These are phyloP conservation scores for Plasmopara muralis DNA, from an alignment of 352 stramenopile species.

Conservation along the genomic window DNA sequence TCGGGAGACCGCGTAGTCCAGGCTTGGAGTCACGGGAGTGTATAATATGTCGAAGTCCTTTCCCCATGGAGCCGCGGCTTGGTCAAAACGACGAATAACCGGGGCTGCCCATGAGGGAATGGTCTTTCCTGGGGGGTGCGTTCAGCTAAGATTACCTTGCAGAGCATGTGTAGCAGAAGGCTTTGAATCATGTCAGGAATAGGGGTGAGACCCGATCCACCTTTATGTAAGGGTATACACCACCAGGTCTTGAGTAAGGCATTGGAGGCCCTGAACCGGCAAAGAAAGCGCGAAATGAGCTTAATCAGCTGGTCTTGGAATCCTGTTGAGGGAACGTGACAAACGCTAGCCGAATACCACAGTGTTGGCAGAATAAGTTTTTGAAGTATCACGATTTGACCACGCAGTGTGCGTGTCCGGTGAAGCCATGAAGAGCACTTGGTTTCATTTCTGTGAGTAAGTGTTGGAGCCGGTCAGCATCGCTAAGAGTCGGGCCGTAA, in stretches of 20 bases:
- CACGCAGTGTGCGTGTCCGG: too few species aligned
- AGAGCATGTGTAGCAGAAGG: not conserved
- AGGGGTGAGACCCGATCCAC: not conserved
- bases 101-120: not conserved
- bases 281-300: not conserved
- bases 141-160: not conserved
- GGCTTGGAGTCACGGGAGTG: not conserved
- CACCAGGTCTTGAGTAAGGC: not conserved
- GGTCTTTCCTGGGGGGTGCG: not conserved
- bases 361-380: not conserved
- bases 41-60: constrained; percentile 1
- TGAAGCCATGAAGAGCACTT: too few species aligned
- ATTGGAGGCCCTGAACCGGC: not conserved
- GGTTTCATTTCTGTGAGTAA: not conserved
- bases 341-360: not conserved
- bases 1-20: not conserved
- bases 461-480: not conserved
- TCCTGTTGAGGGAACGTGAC: not conserved
- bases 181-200: constrained; percentile 1
- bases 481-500: not conserved
- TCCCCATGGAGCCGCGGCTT: not conserved
- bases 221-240: not conserved
- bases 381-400: not conserved
- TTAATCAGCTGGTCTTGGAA: not conserved
- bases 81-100: too few species aligned